Evolutionary conservation across 2,329 filamentous ascomycete species (phyloP).

Genomic region (Ophiostoma quercus): DNA sequence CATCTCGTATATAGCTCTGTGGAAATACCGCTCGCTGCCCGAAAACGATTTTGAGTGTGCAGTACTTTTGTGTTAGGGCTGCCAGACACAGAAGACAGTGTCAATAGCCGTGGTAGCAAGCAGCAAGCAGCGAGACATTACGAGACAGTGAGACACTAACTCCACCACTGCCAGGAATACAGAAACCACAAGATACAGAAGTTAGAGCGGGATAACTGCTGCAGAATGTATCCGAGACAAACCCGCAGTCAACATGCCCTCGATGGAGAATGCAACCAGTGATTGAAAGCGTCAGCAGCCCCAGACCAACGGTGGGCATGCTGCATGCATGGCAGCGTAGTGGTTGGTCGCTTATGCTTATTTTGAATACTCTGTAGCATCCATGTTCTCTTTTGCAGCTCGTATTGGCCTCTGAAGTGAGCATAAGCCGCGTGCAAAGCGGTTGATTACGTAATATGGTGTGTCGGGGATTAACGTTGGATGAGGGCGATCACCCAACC

Average conservation of each 20-base stretch:
- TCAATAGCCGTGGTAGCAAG: no score
- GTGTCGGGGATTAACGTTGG: not conserved
- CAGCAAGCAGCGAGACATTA: not conserved
- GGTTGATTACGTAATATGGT: not conserved
- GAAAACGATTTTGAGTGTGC: not conserved
- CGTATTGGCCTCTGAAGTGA: not conserved
- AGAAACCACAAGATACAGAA: not conserved
- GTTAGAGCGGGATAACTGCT: not conserved
- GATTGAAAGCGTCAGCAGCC: not conserved
- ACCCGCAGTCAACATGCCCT: not conserved
- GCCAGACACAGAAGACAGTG: not conserved
- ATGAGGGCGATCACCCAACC: not conserved
- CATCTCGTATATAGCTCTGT: not conserved
- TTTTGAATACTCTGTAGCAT: not conserved
- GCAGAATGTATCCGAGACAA: not conserved
- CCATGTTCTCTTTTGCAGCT: not conserved
- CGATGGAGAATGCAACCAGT: not conserved
- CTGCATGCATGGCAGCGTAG: not conserved
- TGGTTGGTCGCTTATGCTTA: not conserved
- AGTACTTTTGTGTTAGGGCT: not conserved
- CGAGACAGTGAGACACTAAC: not conserved
- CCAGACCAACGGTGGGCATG: not conserved
- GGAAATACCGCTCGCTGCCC: not conserved
- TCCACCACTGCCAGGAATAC: no score
- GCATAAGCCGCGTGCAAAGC: not conserved